Evolutionary conservation across 1,284 basidiomycete genomes (phyloP).

Genomic region (Boletus chippewaensis): DNA sequence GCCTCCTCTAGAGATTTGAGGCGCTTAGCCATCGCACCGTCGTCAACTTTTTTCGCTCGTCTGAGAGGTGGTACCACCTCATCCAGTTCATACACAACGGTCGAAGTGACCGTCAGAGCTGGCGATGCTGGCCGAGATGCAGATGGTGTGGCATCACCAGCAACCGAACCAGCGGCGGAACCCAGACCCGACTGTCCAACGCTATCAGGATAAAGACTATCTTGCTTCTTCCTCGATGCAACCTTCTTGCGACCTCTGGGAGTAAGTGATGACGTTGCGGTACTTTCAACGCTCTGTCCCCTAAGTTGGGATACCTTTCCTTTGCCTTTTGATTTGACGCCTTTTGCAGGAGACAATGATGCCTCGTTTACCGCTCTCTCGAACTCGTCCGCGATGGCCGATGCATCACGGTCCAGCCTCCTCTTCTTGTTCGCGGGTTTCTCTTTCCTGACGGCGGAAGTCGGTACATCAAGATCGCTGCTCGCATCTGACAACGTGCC

Average conservation of each 20-base stretch:
- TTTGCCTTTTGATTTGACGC: constrained; percentile 34
- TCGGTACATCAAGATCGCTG: constrained; percentile 44
- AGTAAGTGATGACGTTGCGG: constrained; percentile 28
- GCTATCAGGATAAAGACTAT: constrained; percentile 36
- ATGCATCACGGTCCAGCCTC: constrained; percentile 36
- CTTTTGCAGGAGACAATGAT: constrained; percentile 21
- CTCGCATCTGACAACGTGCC: constrained; percentile 47
- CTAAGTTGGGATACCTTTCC: constrained; percentile 37
- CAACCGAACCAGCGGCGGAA: constrained; percentile 52
- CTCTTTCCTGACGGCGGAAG: constrained; percentile 18
- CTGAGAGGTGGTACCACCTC: constrained; percentile 61
- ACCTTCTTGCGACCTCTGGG: constrained; percentile 38
- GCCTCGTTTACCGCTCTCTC: constrained; percentile 35
- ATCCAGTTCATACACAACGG: constrained; percentile 64
- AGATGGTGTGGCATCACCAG: constrained; percentile 51
- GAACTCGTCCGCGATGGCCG: constrained; percentile 38
- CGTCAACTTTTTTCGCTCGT: constrained; percentile 70
- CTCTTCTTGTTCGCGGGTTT: constrained; percentile 46
- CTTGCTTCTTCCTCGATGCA: constrained; percentile 43
- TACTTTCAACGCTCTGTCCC: constrained; percentile 42
- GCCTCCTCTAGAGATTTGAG: constrained; percentile 74
- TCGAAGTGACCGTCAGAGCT: constrained; percentile 44
- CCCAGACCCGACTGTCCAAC: constrained; percentile 46
- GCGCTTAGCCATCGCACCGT: constrained; percentile 62
- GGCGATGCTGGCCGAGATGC: constrained; percentile 59